Conservation (phyloP, 768 basidiomycete genomes). For the Postia placenta region DNA sequence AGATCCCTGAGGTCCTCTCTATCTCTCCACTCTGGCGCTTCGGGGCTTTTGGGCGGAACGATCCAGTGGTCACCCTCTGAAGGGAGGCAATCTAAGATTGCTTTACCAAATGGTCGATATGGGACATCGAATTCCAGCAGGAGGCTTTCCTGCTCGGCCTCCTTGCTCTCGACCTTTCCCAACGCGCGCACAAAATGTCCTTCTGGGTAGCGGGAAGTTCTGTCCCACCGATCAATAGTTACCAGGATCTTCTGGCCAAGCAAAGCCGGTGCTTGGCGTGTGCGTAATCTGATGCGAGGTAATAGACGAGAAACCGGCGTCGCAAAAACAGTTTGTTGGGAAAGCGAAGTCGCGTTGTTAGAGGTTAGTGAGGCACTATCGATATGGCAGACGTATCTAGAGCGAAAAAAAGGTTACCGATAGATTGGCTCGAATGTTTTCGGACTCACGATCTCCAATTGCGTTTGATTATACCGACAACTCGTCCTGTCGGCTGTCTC, state of each 20-base stretch:
- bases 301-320: constrained; percentile 88
- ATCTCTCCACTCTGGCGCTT: constrained; percentile 62
- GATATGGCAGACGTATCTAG: constrained; percentile 90
- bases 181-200: constrained; percentile 94
- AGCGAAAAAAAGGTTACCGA: not conserved
- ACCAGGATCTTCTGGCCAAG: constrained; percentile 94
- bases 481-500: constrained; percentile 84
- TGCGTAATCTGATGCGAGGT: constrained; percentile 90
- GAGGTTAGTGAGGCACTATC: constrained; percentile 85
- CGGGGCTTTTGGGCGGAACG: constrained; percentile 69
- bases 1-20: constrained; percentile 83
- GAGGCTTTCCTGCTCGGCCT: constrained; percentile 92
- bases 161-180: constrained; percentile 88
- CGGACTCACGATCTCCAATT: constrained; percentile 86
- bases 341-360: constrained; percentile 68
- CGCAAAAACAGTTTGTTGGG: constrained; percentile 89
- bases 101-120: constrained; percentile 94
- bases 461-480: constrained; percentile 90
- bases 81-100: constrained; percentile 88
- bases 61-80: constrained; percentile 87
- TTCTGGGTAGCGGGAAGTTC: constrained; percentile 85
- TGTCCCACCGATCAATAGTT: constrained; percentile 89
- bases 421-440: not conserved
- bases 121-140: constrained; percentile 94
- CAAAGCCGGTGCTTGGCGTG: constrained; percentile 86